These are phyloP conservation scores for Aspergillus chevalieri DNA, from an alignment of 2,329 filamentous ascomycete genomes.

Conservation along the genomic window DNA sequence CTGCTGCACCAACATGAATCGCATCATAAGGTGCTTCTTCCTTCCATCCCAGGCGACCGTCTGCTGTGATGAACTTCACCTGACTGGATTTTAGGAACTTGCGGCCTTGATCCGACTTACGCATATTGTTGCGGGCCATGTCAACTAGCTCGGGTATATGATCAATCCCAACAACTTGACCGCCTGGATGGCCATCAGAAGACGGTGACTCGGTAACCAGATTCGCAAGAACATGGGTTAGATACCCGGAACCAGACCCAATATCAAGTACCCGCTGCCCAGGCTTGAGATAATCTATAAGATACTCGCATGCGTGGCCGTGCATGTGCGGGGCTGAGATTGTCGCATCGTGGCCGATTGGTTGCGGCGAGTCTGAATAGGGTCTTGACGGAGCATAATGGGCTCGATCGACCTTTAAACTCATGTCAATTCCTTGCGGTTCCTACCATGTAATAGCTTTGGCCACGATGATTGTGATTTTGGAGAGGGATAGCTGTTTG, in stretches of 20 bases:
- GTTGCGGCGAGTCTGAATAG: constrained; percentile 68
- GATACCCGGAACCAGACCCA: constrained; percentile 71
- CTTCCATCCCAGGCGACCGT: constrained; percentile 63
- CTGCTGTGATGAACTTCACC: constrained; percentile 68
- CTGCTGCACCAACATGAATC: constrained; percentile 91
- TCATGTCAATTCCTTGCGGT: background rate
- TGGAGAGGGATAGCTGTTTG: background rate
- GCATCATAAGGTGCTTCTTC: constrained; percentile 69
- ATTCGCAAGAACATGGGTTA: constrained; percentile 82
- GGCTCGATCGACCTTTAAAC: constrained; percentile 69
- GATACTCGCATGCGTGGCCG: constrained; percentile 57
- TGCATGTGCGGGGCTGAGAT: constrained; percentile 72
- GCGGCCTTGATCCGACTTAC: constrained; percentile 54
- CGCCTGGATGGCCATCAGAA: constrained; percentile 25
- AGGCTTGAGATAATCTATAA: constrained; percentile 53
- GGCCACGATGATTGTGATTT: background rate
- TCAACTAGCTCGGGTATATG: constrained; percentile 62
- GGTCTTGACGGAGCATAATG: constrained; percentile 68
- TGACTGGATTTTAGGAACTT: constrained; percentile 57
- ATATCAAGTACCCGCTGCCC: constrained; percentile 61
- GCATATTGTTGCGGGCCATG: constrained; percentile 60
- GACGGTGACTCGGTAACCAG: constrained; percentile 46
- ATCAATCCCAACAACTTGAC: constrained; percentile 64
- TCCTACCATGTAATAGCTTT: too few relatives aligned
- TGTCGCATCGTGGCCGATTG: constrained; percentile 61